phyloP scores from a whole-genome alignment of 176 grass and related monocot genomes.

The Luzula sylvatica region DNA sequence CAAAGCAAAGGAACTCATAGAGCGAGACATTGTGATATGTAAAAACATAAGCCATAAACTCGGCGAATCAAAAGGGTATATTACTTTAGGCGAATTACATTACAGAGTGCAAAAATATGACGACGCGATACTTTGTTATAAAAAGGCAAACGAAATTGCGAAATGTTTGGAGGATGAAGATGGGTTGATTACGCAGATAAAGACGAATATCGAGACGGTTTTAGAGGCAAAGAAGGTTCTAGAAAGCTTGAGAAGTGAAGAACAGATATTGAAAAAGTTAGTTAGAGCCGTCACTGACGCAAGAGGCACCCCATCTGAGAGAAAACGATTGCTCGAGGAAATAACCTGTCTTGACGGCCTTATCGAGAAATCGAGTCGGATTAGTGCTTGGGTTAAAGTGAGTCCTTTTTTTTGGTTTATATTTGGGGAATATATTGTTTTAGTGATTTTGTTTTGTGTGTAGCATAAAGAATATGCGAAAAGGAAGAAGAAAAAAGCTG shows the following conservation, averaged over 20 bases:
- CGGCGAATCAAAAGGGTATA: slow-evolving; percentile 91
- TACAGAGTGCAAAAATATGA: slow-evolving; percentile 47
- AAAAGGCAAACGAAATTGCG: slow-evolving; percentile 45
- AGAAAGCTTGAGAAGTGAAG: slow-evolving; percentile 53
- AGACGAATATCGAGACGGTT: slow-evolving; percentile 63
- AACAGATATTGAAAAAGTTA: slow-evolving; percentile 79
- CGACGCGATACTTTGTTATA: slow-evolving; percentile 62
- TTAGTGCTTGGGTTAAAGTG: slow-evolving; percentile 87
- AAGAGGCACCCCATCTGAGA: slow-evolving; percentile 52
- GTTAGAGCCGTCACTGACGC: slow-evolving; percentile 44
- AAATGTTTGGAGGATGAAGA: slow-evolving; percentile 68
- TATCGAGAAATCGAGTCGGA: slow-evolving; percentile 47
- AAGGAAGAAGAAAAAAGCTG: slow-evolving; percentile 65
- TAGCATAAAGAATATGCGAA: slow-evolving; percentile 81
- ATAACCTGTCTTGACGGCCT: slow-evolving; percentile 50
- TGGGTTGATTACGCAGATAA: slow-evolving; percentile 51
- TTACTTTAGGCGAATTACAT: slow-evolving; percentile 72
- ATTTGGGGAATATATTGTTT: not conserved
- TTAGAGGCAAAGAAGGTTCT: slow-evolving; percentile 48
- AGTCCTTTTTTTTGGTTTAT: slow-evolving; percentile 15
- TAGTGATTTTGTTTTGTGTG: slow-evolving; percentile 18
- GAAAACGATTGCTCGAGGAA: slow-evolving; percentile 69
- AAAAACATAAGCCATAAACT: slow-evolving; percentile 54
- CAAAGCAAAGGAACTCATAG: slow-evolving; percentile 52
- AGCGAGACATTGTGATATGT: slow-evolving; percentile 82